Evolutionary conservation across 73 alveolate species (phyloP), one percentile per base, ranked within the genome.

Genomic region (Uronychia setigera): DNA sequence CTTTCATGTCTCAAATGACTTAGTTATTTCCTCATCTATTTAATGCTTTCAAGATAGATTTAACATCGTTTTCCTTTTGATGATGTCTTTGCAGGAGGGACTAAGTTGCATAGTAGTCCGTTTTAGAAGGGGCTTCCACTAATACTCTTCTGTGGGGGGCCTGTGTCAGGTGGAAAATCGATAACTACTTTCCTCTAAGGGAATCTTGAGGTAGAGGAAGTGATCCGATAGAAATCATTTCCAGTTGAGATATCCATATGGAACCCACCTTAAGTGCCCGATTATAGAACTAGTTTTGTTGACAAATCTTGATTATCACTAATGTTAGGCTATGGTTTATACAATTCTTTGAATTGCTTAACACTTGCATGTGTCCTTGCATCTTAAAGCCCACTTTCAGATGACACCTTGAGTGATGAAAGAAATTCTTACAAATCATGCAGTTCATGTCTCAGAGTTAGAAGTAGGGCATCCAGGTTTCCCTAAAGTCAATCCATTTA

Each of bases 261-360:
- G 67, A 46, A 46, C 19, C 67, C 67, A 46, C 67, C 67, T 46
- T 5, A 46, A 46, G 67, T 46, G n/a, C 67, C 67, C n/a, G 67
- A 46, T 46, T 46, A 11, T 11, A 46, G 67, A 46, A 46, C 19
- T 19, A 46, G 67, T 19, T 46, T 46, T 19, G 67, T 46, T 19
- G 67, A 46, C 5, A 46, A 19, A 19, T 46, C 67, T 46, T 46
- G 67, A 46, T 46, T 46, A 19, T 46, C 19, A 11, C 19, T 19
- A 46, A 5, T 46, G 67, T 19, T 46, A 19, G 67, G 5, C 19
- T 11, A 46, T 11, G 67, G 19, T 5, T 46, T 19, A 5, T 46
- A 46, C 67, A 46, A 46, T 11, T 46, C 67, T 19, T 46, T 46
- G 67, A 46, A 46, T 11, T 46, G 67, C 67, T 46, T 46, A 46